Conservation (phyloP, 768 basidiomycete genomes). For the Polyporus arcularius region DNA sequence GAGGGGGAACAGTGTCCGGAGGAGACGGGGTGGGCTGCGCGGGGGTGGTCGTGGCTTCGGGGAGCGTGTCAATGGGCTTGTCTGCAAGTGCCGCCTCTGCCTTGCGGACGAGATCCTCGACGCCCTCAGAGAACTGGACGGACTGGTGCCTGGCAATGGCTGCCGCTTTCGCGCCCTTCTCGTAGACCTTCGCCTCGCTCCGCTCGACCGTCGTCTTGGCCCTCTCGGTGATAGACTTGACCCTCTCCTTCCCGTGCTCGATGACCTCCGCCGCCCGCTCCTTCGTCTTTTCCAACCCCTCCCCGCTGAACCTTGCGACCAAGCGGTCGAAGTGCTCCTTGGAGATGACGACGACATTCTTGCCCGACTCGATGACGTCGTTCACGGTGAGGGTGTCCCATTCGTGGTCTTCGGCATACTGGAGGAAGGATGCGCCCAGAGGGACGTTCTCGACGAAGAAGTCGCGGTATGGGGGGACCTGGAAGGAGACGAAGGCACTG, state of each 20-base stretch:
- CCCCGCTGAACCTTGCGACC: constrained; percentile 16
- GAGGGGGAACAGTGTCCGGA: constrained; percentile 29
- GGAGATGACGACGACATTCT: constrained; percentile 51
- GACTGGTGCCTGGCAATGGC: constrained; percentile 47
- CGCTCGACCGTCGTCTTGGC: constrained; percentile 54
- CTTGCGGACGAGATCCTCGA: constrained; percentile 65
- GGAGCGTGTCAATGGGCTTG: constrained; percentile 36
- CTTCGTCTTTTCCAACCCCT: constrained; percentile 35
- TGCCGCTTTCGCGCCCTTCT: constrained; percentile 37
- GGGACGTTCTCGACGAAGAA: constrained; percentile 84
- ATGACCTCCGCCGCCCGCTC: constrained; percentile 39
- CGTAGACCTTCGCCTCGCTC: constrained; percentile 32
- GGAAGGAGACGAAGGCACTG: constrained; percentile 77
- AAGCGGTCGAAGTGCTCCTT: constrained; percentile 47
- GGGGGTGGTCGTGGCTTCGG: constrained; percentile 28
- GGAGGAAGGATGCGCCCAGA: constrained; percentile 71
- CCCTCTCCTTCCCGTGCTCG: constrained; percentile 46
- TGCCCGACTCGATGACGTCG: constrained; percentile 55
- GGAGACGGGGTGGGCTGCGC: constrained; percentile 28
- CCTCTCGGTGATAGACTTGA: constrained; percentile 43
- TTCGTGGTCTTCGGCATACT: constrained; percentile 75
- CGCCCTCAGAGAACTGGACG: constrained; percentile 58
- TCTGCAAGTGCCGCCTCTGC: constrained; percentile 71
- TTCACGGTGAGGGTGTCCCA: constrained; percentile 78
- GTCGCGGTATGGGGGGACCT: constrained; percentile 79